Base-by-base conservation (phyloP, 139 green algal species). In the Eudorina sp. region DNA sequence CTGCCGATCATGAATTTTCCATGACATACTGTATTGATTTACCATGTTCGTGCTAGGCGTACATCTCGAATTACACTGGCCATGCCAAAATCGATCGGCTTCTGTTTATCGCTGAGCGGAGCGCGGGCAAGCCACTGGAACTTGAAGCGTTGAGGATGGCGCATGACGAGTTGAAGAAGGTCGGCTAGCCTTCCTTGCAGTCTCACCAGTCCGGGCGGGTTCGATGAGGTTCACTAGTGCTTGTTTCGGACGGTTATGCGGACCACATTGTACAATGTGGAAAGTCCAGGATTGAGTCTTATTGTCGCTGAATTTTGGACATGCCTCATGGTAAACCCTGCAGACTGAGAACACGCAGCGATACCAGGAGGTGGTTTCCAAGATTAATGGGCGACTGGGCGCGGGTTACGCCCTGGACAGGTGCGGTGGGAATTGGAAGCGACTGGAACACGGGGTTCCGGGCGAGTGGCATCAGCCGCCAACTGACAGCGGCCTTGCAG, bases 121-220 rank as follows among this genome's bases (percentile, higher is more conserved):
- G 84, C 40, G 18, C 25, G 11, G 93, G 93, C 68, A 93, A 84
- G 18, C 85, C 88, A 1, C 69, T 97, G 45, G 95, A 97, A 89
- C 91, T 97, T 3, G 95, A 98, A 31, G 96, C 96, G 0, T 75
- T 98, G 2, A 92, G 93, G 18, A 83, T 98, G 41, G 94, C 94
- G 1, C 93, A 92, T n/a, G 93, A 96, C 60, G 93, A 97, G 27
- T 69, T 97, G 0, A 96, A 95, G 73, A 92, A 96, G 90, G 94
- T 88, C 64, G n/a, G 58, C 9, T 68, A 68, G n/a, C n/a, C n/a
- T n/a, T n/a, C n/a, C n/a, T n/a, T n/a, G n/a, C n/a, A n/a, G n/a
- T n/a, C n/a, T n/a, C n/a, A n/a, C n/a, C n/a, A n/a, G n/a, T n/a
- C n/a, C n/a, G n/a, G n/a, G n/a, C n/a, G n/a, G n/a, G n/a, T n/a